A percentile compares a stretch with the other conserved stretches of the same genome.
phyloP scores from a whole-genome alignment of 2,329 filamentous ascomycete genomes.

The Trichoderma citrinoviride region DNA sequence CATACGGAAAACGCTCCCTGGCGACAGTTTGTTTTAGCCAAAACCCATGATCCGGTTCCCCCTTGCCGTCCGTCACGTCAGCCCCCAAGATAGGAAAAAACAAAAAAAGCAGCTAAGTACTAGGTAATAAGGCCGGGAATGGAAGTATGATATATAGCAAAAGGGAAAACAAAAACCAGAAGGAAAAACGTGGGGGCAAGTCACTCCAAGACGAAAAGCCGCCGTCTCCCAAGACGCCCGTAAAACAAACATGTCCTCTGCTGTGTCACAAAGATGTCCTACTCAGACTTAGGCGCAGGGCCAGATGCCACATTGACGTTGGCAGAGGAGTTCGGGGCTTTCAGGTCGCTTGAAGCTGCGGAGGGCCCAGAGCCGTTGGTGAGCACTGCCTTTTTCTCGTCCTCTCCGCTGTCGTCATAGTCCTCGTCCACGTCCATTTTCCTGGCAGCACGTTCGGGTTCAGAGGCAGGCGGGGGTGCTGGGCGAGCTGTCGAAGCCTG shows the following conservation, averaged over 20 bases:
- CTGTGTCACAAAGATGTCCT: not conserved
- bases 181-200: conserved; percentile 24
- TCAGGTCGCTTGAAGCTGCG: conserved; percentile 51
- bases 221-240: too few relatives aligned
- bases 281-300: conserved; percentile 49
- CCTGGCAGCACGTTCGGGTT: conserved; percentile 78
- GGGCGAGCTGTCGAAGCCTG: conserved; percentile 44
- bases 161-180: conserved; percentile 25
- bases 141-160: conserved; percentile 13
- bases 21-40: conserved; percentile 31
- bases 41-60: conserved; percentile 25
- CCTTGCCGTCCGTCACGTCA: conserved; percentile 23
- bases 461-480: conserved; percentile 56
- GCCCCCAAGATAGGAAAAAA: conserved; percentile 27
- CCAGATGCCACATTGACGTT: conserved; percentile 46
- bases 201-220: too few relatives aligned
- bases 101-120: conserved; percentile 21
- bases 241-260: too few relatives aligned
- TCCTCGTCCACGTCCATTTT: conserved; percentile 98
- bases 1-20: conserved; percentile 31
- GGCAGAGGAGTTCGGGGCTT: conserved; percentile 48
- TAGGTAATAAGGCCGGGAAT: conserved; percentile 16
- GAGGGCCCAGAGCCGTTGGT: conserved; percentile 46
- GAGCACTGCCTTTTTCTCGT: conserved; percentile 63
- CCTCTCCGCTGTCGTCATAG: conserved; percentile 91